phyloP scores from a whole-genome alignment of 768 basidiomycete genomes.

The Crucibulum laeve region DNA sequence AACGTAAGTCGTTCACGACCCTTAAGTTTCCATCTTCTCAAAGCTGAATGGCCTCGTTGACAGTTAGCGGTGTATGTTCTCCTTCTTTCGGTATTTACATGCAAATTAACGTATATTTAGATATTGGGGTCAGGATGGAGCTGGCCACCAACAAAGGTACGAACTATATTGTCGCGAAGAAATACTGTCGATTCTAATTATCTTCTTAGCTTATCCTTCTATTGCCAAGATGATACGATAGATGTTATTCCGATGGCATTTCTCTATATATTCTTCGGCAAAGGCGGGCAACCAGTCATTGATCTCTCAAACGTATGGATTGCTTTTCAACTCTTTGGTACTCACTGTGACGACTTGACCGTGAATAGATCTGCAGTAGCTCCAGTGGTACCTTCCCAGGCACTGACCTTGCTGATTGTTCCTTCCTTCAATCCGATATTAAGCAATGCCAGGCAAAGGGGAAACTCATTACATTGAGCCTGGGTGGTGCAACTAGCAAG shows the following conservation, averaged over 20 bases:
- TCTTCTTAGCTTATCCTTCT: slow-evolving; percentile 39
- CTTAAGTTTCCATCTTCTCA: too few relatives aligned
- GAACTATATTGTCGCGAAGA: background rate
- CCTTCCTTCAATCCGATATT: slow-evolving; percentile 57
- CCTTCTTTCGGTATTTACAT: background rate
- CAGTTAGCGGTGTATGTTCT: slow-evolving; percentile 33
- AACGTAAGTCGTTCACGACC: slow-evolving; percentile 25
- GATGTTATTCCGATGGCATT: slow-evolving; percentile 63
- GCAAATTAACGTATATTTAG: slow-evolving; percentile 11
- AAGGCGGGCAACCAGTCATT: slow-evolving; percentile 51
- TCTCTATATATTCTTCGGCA: slow-evolving; percentile 55
- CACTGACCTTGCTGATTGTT: slow-evolving; percentile 60
- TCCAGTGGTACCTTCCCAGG: slow-evolving; percentile 49
- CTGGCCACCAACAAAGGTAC: slow-evolving; percentile 33
- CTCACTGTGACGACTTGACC: background rate
- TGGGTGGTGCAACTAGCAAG: slow-evolving; percentile 57
- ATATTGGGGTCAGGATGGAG: slow-evolving; percentile 39
- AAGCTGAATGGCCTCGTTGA: too few relatives aligned
- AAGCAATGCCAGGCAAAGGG: slow-evolving; percentile 60
- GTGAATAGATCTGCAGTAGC: slow-evolving; percentile 48
- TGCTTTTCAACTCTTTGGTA: background rate
- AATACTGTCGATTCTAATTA: background rate
- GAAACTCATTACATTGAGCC: slow-evolving; percentile 47
- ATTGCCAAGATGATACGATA: slow-evolving; percentile 60
- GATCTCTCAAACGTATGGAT: slow-evolving; percentile 56